Base-by-base conservation (phyloP, 1,284 basidiomycete species). In the Caloboletus inedulis region DNA sequence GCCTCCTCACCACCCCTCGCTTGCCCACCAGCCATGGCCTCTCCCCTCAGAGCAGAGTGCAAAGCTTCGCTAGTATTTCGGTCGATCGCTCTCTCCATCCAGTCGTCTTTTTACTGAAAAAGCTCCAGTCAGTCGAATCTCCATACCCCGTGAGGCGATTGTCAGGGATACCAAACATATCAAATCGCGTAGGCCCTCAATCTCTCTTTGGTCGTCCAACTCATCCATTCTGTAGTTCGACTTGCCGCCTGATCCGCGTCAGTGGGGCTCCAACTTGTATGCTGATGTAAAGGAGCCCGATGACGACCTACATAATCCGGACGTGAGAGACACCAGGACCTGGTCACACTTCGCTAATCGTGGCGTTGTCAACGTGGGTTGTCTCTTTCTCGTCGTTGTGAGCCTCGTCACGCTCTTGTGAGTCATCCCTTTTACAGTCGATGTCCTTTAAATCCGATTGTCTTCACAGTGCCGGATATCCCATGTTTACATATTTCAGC, bases 341-440 rank as follows among this genome's bases (percentile, higher is more conserved):
- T 54, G 63, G 63, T 49, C 58, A 60, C 29, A 56, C 25, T 61
- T 77, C 14, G 69, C 74, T 30, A 55, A 70, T 35, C 73, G 87
- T 62, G 86, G 85, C 8, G 43, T 87, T 14, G 69, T 73, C 27
- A 89, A 89, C 60, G 58, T 89, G 2, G 87, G 87, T 0, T 88
- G 85, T 66, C 72, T 89, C 12, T 52, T 77, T 45, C 41, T 85
- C 35, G 65, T 87, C 13, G 62, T 73, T n/a, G 46, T 73, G 4
- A 69, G 69, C 9, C 69, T 87, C 31, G 59, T 87, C 31, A 62
- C 71, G 16, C 72, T 83, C 19, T 83, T 84, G 81, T 82, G 60
- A 64, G 80, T 49, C 35, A 37, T 43, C 9, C 12, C 9, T 52
- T 49, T 29, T 70, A 43, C 23, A 21, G 2, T 4, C 14, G 37